Evolutionary conservation across 805 yeast genomes (phyloP), one percentile per base, ranked within the genome.

Genomic region (Hyphopichia homilentoma): DNA sequence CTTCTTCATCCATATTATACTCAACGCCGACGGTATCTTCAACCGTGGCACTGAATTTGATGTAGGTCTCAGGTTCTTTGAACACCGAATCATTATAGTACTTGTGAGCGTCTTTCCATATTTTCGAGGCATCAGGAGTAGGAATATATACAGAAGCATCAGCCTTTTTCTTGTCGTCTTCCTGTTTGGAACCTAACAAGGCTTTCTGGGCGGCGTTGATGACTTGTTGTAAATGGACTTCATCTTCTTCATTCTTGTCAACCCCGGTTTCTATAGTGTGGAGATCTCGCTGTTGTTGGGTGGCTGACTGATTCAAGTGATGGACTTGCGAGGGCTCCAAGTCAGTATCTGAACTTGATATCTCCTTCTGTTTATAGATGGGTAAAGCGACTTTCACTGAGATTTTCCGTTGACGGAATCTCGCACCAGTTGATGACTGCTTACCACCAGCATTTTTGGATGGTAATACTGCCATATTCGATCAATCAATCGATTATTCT

Each of bases 251-350:
- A 45, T 84, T 87, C 56, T 93, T 93, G 52, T 93, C 98, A 25
- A 93, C 98, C 61, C 98, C 98, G 5, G 97, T 90, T 50, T 93
- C 98, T 27, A 93, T 76, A 40, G 87, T 86, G 48, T 86, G 87
- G 19, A 85, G 61, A 42, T 90, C 96, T 26, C 97, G 77, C 55
- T 84, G 95, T 47, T 80, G 84, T 37, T 77, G 84, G 16, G 79
- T 75, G 26, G 48, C 49, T 7, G 54, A 35, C 16, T 38, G 30
- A 39, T 52, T 62, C 25, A 66, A 50, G 42, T 66, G 73, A 43
- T 63, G 59, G 19, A 66, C 52, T 34, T 66, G 70, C 32, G 62
- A 54, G 8, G 66, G 70, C 40, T 66, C 73, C 22, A 66, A 47
- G 30, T 66, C 71, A 45, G 47, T 58, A 40, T 88, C 96, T 27